Evolutionary conservation across 352 stramenopile genomes (phyloP).

Genomic region (Phytopythium mirpurense): DNA sequence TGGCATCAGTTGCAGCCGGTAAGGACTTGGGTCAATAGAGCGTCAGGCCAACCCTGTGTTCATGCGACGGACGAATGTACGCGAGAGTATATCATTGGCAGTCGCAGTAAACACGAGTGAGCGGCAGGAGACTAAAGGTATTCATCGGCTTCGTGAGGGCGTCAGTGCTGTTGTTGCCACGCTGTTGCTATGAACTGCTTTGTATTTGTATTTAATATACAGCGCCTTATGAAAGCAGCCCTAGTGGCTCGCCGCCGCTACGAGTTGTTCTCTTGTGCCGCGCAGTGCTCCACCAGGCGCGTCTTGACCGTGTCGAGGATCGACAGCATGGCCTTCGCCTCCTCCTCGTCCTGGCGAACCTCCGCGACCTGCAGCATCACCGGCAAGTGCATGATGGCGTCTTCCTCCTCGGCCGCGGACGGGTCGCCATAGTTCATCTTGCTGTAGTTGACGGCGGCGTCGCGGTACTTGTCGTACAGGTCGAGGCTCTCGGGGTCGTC

Average conservation of each 20-base stretch:
- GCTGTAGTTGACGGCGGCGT: slow-evolving; percentile 76
- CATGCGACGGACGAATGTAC: too few species aligned
- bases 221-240: background rate
- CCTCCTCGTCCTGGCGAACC: slow-evolving; percentile 63
- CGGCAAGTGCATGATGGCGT: slow-evolving; percentile 87
- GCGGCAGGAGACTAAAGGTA: too few species aligned
- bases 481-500: slow-evolving; percentile 69
- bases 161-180: too few species aligned
- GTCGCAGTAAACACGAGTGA: too few species aligned
- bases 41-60: too few species aligned
- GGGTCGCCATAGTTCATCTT: slow-evolving; percentile 84
- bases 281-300: slow-evolving; percentile 54
- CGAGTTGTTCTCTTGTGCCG: slow-evolving; percentile 36
- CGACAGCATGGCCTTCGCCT: slow-evolving; percentile 61
- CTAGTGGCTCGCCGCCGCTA: slow-evolving; percentile 2
- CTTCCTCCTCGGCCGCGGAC: slow-evolving; percentile 75
- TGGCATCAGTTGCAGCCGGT: too few species aligned
- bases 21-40: too few species aligned
- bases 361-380: slow-evolving; percentile 83
- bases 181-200: too few species aligned
- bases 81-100: too few species aligned
- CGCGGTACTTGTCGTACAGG: slow-evolving; percentile 83
- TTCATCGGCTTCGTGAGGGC: too few species aligned
- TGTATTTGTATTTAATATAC: too few species aligned
- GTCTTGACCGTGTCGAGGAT: slow-evolving; percentile 76